Evolutionary conservation across 768 basidiomycete species (phyloP), one percentile per base, ranked within the genome.

Genomic region (Calocera viscosa): DNA sequence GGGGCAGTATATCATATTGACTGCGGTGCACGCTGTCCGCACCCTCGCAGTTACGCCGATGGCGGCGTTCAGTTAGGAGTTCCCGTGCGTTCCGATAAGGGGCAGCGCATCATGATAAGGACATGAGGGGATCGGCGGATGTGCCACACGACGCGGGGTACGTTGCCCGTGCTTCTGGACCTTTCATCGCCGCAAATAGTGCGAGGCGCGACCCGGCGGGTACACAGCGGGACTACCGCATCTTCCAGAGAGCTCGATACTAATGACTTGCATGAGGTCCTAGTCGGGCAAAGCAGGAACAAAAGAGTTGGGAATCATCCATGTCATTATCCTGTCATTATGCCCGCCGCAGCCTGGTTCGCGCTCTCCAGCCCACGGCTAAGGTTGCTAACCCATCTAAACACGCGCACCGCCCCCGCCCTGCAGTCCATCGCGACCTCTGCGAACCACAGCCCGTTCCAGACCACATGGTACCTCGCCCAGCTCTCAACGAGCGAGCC

Each of bases 361-460:
- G 53, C 53, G 10, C 26, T 32, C 5, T 32, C 53, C 53, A 60
- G 53, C 24, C 53, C 53, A 10, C 53, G 53, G 19, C 30, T 28
- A 5, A 60, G 30, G 30, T 60, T 26, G 11, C 14, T 60, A 26
- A 60, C 53, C 53, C 53, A 60, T 60, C 24, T 32, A 60, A 60
- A 60, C 24, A 32, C 53, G 26, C 30, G 24, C 53, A 60, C 53
- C 30, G 53, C 53, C 53, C 30, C 30, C 24, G 53, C 53, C 53
- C 53, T 60, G 53, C 53, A 60, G 53, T 60, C 53, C 53, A 60
- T 60, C 11, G 53, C 53, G 53, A 60, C 26, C 53, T 60, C 53
- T 5, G 30, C 53, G 22, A 60, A 32, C 53, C 53, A 60, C 53
- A 60, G 53, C 14, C 53, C 53, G 30, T 60, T 60, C 53, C 53